phyloP scores from a whole-genome alignment of 768 basidiomycete species.

The Xerocomellus amylosporus region DNA sequence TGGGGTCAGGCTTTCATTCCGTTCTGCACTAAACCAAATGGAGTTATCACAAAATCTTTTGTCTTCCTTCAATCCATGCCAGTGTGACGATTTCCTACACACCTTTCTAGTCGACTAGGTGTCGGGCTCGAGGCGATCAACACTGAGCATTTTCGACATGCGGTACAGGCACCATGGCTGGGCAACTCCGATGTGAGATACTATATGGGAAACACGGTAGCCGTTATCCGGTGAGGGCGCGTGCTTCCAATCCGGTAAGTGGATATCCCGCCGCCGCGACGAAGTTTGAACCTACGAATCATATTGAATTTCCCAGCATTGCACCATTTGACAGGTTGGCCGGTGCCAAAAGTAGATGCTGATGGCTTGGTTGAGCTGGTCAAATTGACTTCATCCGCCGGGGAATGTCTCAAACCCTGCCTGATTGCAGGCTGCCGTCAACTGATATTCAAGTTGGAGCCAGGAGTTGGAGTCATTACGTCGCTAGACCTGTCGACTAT shows the following conservation, averaged over 20 bases:
- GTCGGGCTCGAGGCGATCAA: background rate
- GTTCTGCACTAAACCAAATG: constrained; percentile 19
- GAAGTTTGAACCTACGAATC: constrained; percentile 16
- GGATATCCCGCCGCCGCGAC: constrained; percentile 7
- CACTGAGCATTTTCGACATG: background rate
- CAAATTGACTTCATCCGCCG: constrained; percentile 11
- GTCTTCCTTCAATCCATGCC: background rate
- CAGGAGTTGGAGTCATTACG: background rate
- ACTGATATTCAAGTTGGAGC: background rate
- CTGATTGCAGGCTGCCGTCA: constrained; percentile 15
- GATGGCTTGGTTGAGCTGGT: too few species aligned
- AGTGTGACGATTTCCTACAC: background rate
- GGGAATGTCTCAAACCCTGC: constrained; percentile 12
- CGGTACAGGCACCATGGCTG: constrained; percentile 2
- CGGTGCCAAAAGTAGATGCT: too few species aligned
- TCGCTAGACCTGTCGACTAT: constrained; percentile 16
- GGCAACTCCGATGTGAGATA: background rate
- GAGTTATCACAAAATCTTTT: constrained; percentile 1
- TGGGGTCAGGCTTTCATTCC: constrained; percentile 24
- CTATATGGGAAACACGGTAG: constrained; percentile 10
- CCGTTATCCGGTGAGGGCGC: constrained; percentile 26
- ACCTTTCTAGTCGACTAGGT: background rate
- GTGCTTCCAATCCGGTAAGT: constrained; percentile 19
- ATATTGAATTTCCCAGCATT: constrained; percentile 10
- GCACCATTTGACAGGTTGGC: constrained; percentile 6